These are phyloP conservation scores for Micromonas pusilla DNA, from an alignment of 139 green algal species.

Conservation along the genomic window DNA sequence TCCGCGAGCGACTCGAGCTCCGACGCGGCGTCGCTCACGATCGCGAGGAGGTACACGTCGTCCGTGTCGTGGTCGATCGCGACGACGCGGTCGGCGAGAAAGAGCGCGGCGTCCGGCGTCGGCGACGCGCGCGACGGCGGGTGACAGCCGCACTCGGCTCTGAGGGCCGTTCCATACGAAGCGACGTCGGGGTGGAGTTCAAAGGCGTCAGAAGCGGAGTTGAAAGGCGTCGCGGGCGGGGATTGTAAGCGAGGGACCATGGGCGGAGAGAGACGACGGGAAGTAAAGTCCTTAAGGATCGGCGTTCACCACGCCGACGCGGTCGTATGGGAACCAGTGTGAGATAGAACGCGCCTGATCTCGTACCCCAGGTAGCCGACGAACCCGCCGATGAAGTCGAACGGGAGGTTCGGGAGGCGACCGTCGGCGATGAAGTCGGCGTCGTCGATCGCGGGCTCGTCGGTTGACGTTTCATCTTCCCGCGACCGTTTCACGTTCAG, in stretches of 20 bases:
- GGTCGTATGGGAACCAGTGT: too few species aligned
- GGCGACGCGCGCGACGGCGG: constrained; percentile 25
- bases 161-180: too few species aligned
- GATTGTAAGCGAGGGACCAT: too few species aligned
- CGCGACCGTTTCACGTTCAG: not conserved
- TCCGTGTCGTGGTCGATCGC: constrained; percentile 67
- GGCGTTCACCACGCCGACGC: too few species aligned
- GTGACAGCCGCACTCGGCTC: constrained; percentile 25
- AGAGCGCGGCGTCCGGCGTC: constrained; percentile 75
- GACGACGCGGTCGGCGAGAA: constrained; percentile 79
- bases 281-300: too few species aligned
- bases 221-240: too few species aligned
- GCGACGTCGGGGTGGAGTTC: too few species aligned
- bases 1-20: not conserved
- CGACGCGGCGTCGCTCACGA: constrained; percentile 22
- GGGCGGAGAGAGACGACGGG: too few species aligned
- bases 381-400: constrained; percentile 81
- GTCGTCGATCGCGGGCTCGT: not conserved
- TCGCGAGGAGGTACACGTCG: constrained; percentile 68
- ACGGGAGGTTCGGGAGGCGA: not conserved
- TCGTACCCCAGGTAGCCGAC: constrained; percentile 97
- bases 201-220: too few species aligned
- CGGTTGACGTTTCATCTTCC: not conserved
- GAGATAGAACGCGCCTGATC: constrained; percentile 63
- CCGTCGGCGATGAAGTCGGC: not conserved